Evolutionary conservation across 1,139 yeast species (phyloP).

Genomic region (Blastobotrys buckinghamii): DNA sequence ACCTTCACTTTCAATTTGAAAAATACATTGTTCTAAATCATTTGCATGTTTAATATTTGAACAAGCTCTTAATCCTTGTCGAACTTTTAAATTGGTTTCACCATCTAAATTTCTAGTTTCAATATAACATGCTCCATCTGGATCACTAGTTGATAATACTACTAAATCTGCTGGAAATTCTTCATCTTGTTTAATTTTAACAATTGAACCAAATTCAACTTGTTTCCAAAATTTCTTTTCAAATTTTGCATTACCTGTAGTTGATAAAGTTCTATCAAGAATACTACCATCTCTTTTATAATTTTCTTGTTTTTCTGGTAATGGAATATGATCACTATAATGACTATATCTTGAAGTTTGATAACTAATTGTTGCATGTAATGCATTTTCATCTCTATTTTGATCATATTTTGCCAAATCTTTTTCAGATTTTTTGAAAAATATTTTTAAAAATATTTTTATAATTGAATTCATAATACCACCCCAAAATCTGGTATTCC

Average conservation of each 20-base stretch:
- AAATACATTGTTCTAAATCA: constrained; percentile 65
- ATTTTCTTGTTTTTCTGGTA: not conserved
- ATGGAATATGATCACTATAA: constrained; percentile 1
- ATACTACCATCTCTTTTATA: constrained; percentile 21
- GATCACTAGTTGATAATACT: constrained; percentile 73
- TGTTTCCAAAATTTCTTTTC: constrained; percentile 77
- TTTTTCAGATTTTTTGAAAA: not conserved
- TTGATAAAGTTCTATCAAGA: constrained; percentile 30
- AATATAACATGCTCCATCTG: constrained; percentile 85
- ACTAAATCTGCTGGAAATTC: constrained; percentile 92
- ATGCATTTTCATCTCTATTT: not conserved
- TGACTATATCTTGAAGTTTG: not conserved
- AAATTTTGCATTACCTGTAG: constrained; percentile 43
- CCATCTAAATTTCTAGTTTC: constrained; percentile 96
- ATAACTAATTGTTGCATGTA: not conserved
- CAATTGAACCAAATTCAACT: constrained; percentile 81
- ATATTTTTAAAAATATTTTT: constrained; percentile 1
- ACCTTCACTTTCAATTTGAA: constrained; percentile 85
- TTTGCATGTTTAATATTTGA: constrained; percentile 55
- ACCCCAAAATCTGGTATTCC: constrained; percentile 26
- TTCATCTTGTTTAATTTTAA: constrained; percentile 78
- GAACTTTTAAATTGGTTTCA: constrained; percentile 84
- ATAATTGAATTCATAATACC: not conserved
- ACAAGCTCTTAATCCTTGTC: constrained; percentile 66
- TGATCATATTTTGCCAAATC: not conserved